Base-by-base conservation (phyloP, 306 rosid genomes). In the Cicer chorassanicum region DNA sequence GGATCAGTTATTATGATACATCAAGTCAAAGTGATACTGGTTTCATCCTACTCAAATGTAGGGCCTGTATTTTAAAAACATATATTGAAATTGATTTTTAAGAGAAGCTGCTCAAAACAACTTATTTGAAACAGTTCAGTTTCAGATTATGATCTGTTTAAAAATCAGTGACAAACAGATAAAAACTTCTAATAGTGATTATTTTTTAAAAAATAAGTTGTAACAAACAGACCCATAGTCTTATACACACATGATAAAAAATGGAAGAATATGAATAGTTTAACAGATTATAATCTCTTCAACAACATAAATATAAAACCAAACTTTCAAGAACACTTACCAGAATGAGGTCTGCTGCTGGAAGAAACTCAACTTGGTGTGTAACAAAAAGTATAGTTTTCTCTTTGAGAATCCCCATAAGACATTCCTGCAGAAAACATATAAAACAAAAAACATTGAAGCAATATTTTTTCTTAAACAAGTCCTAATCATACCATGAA, bases 311-410 rank as follows among this genome's bases (percentile, higher is more conserved):
- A 48, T 38, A 61, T 53, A 44, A n/a, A 65, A 56, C 73, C 11
- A 78, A 59, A 2, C 63, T 49, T 45, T 54, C 38, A 51, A 59
- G 46, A 43, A 67, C 64, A 57, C 83, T 86, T 86, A 90, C 98
- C 88, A 94, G 86, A 81, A 94, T 90, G 53, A 87, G 84, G 76
- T 94, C 97, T 64, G 98, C 98, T 68, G 93, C 98, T 7, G 98
- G 98, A 77, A 94, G 97, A 88, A 94, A 94, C 85, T 94, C 98
- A 12, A 94, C 98, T 85, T 94, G 98, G 65, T 94, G 98, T 11
- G 98, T 94, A 18, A 94, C 97, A 82, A 84, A 94, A 65, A 94
- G 84, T 55, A 83, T 77, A 6, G 98, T 91, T 82, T 94, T 94
- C 49, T 87, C 91, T 70, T 82, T 87, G 49, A 94, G 96, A 76